Evolutionary conservation across 768 basidiomycete genomes (phyloP), one percentile per base, ranked within the genome.

Genomic region (Suillus weaverae): DNA sequence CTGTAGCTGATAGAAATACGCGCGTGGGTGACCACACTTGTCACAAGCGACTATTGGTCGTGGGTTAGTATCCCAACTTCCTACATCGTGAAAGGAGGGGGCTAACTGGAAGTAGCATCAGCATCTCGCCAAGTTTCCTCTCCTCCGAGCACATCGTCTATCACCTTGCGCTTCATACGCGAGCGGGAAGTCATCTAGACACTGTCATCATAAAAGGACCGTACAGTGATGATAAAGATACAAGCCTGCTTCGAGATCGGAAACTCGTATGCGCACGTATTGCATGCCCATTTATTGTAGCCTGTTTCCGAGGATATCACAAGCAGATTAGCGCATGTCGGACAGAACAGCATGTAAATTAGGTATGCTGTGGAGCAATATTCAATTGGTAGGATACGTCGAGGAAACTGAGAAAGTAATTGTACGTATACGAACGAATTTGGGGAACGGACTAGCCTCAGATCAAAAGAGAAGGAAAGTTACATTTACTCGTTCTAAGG

Each of bases 1-100:
- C 75, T 99, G 97, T 20, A 99, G 81, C 80, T 98, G 95, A 73
- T 95, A 93, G 78, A 92, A 99, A 76, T 95, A 98, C 6, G 97
- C 97, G 60, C 88, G 81, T 60, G 85, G 83, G 73, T 89, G 81
- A 72, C 96, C 96, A 76, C 57, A 59, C 39, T 95, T 94, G 55
- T 81, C 82, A 71, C 87, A 88, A 8, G 78, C 81, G 16, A 86
- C 7, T 88, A 43, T 35, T 18, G 22, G 35, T 56, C 18, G 20
- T 22, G 7, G 3, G 50, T 14, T 46, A 35, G 66, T 57, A 30
- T 30, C 22, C 10, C 22, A n/a, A 59, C 22, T 57, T 30, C 16
- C 38, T 18, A 5, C 5, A 26, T 30, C 5, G 22, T 39, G 22
- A 57, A 57, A 57, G 18, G 22, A 18, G 30, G 18, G 39, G 18